Base-by-base conservation (phyloP, 2,329 filamentous ascomycete genomes). In the Aspergillus bombycis region DNA sequence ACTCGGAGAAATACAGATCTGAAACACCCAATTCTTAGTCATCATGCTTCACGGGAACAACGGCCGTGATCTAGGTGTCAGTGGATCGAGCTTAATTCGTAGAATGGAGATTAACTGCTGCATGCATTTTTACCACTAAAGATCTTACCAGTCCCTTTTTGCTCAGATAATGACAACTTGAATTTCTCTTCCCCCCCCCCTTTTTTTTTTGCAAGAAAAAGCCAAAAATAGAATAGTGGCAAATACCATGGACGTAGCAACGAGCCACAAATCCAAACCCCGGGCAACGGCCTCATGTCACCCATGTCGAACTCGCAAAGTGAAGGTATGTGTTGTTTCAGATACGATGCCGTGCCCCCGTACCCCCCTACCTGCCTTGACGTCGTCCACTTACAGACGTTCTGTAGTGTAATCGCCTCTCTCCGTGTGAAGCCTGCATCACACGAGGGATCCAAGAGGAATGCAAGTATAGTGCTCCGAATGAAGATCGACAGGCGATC, bases 361-460 rank as follows among this genome's bases (percentile, higher is more conserved):
- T 9, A 9, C n/a, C n/a, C n/a, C n/a, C n/a, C n/a, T n/a, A n/a
- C n/a, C n/a, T 41, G 9, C 38, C 38, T 41, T 41, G 38, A 19
- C n/a, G 46, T 41, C n/a, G 46, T 41, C 32, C 41, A 16, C 19
- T 34, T 34, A n/a, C 23, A 16, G 26, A 23, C 12, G 21, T 7
- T 16, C 38, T 4, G 23, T 30, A 70, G 68, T 70, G 68, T 48
- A 60, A 68, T 58, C 66, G 68, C 55, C 45, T 58, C 11, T 55
- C 63, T 16, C 68, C 68, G 28, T 70, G 68, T 61, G 60, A 36
- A 23, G 57, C 65, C 16, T 70, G 68, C 62, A 60, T 62, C n/a
- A 43, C 65, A 2, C 68, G 68, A 16, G 59, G 56, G 23, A 61
- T 63, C 12, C 30, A 59, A 0, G 19, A 62, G 1, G 66, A 70